Evolutionary conservation across 176 grass and related monocot species (phyloP).

Genomic region (Eleusine indica): DNA sequence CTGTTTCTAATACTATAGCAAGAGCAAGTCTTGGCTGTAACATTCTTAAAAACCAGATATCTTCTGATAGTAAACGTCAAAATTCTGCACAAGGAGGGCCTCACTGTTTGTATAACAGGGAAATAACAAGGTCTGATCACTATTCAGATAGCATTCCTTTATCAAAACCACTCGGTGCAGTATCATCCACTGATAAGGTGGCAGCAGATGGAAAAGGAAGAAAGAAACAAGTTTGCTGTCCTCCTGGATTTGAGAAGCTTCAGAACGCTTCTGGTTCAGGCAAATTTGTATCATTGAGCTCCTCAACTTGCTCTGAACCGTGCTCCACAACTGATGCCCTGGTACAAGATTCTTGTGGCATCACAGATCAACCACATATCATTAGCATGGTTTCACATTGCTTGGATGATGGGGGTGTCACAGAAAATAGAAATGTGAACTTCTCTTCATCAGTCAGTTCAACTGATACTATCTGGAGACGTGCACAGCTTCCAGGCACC

Average conservation of each 20-base stretch:
- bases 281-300: conserved; percentile 24
- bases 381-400: conserved; percentile 48
- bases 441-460: conserved; percentile 31
- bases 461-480: conserved; percentile 18
- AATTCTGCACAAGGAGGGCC: conserved; percentile 35
- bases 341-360: conserved; percentile 26
- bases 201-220: conserved; percentile 32
- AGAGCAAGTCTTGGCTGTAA: conserved; percentile 21
- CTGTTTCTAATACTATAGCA: conserved; percentile 28
- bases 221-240: conserved; percentile 37
- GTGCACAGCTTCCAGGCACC: conserved; percentile 17
- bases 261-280: conserved; percentile 22
- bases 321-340: conserved; percentile 29
- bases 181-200: conserved; percentile 30
- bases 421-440: conserved; percentile 26
- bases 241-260: conserved; percentile 53
- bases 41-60: conserved; percentile 24
- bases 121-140: conserved; percentile 16
- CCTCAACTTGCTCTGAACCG: conserved; percentile 25
- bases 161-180: conserved; percentile 26
- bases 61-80: conserved; percentile 32
- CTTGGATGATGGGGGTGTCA: conserved; percentile 35
- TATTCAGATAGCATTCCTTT: conserved; percentile 18
- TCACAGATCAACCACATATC: conserved; percentile 32
- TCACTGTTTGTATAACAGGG: conserved; percentile 10